Evolutionary conservation across 352 stramenopile genomes (phyloP).

Genomic region (Globisporangium nunn): DNA sequence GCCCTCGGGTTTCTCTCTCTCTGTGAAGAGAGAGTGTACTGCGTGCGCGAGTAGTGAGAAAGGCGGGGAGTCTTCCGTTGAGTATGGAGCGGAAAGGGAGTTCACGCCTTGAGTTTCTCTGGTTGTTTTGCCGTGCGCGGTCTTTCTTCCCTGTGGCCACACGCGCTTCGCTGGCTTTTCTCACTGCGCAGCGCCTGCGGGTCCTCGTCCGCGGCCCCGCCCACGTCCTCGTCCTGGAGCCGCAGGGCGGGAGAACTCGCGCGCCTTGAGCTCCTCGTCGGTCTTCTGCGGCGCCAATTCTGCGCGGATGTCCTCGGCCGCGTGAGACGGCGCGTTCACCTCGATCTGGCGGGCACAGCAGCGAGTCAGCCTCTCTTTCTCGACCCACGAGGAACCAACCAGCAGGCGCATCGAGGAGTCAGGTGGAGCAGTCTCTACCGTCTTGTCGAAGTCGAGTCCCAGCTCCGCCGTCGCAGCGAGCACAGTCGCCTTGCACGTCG

Average conservation of each 20-base stretch:
- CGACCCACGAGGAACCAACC: no score
- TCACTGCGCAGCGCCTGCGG: constrained; percentile 8
- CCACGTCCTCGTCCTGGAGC: constrained; percentile 56
- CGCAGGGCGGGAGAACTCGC: constrained; percentile 67
- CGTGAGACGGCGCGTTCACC: constrained; percentile 53
- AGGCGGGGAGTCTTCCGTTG: not conserved
- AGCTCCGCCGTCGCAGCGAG: constrained; percentile 57
- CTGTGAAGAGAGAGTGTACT: not conserved
- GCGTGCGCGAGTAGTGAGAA: not conserved
- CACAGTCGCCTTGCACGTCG: constrained; percentile 83
- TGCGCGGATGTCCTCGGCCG: constrained; percentile 57
- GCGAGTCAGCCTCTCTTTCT: not conserved
- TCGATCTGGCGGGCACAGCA: constrained; percentile 44
- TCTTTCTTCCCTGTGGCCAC: no score
- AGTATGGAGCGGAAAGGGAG: not conserved
- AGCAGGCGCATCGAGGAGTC: not conserved
- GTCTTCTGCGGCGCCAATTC: constrained; percentile 44
- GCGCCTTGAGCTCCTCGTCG: constrained; percentile 56
- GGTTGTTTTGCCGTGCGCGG: no score
- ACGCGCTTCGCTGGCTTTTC: not conserved
- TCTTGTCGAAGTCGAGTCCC: constrained; percentile 67
- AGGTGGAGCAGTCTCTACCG: constrained; percentile 14
- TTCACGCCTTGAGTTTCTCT: no score
- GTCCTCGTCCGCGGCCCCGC: constrained; percentile 44
- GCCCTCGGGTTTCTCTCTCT: no score